Evolutionary conservation across 2,329 filamentous ascomycete genomes (phyloP).

Genomic region (Dactylonectria macrodidyma): DNA sequence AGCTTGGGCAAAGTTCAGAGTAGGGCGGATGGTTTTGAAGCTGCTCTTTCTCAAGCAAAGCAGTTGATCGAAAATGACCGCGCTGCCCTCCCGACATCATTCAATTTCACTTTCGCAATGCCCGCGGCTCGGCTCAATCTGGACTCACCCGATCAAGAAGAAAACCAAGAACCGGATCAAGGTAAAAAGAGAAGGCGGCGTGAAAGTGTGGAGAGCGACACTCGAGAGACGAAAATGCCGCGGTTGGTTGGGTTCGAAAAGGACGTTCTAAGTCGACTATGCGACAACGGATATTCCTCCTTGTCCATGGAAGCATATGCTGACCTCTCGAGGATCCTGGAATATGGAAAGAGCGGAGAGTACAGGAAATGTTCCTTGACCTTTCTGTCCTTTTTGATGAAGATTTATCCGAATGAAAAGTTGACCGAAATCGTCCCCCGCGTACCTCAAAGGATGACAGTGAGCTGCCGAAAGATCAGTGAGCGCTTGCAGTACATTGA

Average conservation of each 20-base stretch:
- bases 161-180: not conserved
- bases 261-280: not conserved
- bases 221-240: not conserved
- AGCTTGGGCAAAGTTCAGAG: not conserved
- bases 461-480: not conserved
- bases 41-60: not conserved
- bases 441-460: not conserved
- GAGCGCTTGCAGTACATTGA: not conserved
- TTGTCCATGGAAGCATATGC: not conserved
- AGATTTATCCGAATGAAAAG: constrained; percentile 1
- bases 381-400: constrained; percentile 1
- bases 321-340: not conserved
- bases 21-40: not conserved
- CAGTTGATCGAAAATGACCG: no score
- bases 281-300: not conserved
- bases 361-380: not conserved
- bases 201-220: not conserved
- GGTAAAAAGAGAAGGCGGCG: not conserved
- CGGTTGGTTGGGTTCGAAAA: not conserved
- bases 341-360: not conserved
- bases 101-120: no score
- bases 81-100: no score
- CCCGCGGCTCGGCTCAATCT: no score
- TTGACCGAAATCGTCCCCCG: not conserved
- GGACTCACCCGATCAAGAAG: not conserved